phyloP scores from a whole-genome alignment of 331 rosid genomes.

The Malus hybrid region DNA sequence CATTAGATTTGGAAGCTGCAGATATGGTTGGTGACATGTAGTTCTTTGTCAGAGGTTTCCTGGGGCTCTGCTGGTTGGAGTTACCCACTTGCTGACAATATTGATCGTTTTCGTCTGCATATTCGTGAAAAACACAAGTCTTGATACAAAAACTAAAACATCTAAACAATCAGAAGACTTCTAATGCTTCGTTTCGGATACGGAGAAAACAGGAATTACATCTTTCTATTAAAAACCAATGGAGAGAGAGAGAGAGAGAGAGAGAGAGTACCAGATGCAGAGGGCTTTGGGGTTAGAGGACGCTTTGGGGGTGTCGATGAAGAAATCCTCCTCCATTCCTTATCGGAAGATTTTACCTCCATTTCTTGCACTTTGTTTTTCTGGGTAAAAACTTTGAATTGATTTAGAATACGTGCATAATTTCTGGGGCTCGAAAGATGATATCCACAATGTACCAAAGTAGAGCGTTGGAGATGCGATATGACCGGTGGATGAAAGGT shows the following conservation, averaged over 20 bases:
- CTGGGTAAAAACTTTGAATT: not conserved
- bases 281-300: not conserved
- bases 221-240: not conserved
- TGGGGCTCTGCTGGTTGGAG: constrained; percentile 4
- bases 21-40: constrained; percentile 29
- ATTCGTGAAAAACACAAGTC: not conserved
- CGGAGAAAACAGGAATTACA: not conserved
- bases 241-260: not conserved
- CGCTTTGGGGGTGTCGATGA: not conserved
- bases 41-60: constrained; percentile 15
- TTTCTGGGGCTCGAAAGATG: not conserved
- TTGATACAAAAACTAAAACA: not conserved
- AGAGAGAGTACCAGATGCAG: constrained; percentile 7
- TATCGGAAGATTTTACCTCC: constrained; percentile 4
- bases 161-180: not conserved
- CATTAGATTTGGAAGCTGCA: constrained; percentile 29
- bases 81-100: constrained; percentile 8
- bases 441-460: not conserved
- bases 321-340: not conserved
- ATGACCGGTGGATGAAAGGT: too few species aligned
- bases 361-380: not conserved
- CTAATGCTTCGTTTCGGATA: not conserved
- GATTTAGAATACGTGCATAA: not conserved
- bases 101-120: constrained; percentile 24
- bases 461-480: not conserved